phyloP scores from a whole-genome alignment of 257 asterid genomes.

The Cinchona pubescens region DNA sequence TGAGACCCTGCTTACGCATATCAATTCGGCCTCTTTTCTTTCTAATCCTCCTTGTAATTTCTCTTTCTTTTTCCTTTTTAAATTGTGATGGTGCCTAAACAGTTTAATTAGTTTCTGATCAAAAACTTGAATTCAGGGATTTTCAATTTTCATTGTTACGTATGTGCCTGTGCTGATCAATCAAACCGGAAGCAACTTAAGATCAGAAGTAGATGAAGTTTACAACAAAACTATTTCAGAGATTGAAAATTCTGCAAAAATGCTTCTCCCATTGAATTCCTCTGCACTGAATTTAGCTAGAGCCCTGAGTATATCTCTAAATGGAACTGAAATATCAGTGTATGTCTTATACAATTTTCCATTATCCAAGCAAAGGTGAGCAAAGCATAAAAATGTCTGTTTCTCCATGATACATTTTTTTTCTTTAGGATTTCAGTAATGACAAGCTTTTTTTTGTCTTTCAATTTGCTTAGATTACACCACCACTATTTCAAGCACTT shows the following conservation, averaged over 20 bases:
- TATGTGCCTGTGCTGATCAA: slow-evolving; percentile 6
- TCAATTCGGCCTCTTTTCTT: slow-evolving; percentile 16
- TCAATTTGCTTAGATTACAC: slow-evolving; percentile 19
- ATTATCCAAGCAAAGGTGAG: slow-evolving; percentile 16
- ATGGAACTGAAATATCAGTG: slow-evolving; percentile 20
- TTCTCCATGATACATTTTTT: neutral
- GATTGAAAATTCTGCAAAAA: slow-evolving; percentile 14
- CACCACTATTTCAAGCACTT: slow-evolving; percentile 22
- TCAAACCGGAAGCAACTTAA: slow-evolving; percentile 2
- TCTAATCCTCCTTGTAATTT: slow-evolving; percentile 21
- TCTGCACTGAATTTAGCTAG: slow-evolving; percentile 25
- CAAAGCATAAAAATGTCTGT: neutral
- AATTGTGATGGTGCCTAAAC: neutral
- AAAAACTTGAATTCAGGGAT: slow-evolving; percentile 9
- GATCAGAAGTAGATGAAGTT: neutral
- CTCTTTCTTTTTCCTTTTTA: neutral
- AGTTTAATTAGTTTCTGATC: neutral
- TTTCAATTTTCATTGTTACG: slow-evolving; percentile 13
- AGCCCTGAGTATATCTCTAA: slow-evolving; percentile 14
- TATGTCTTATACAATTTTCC: too few relatives aligned
- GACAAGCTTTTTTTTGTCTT: neutral
- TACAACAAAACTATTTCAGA: slow-evolving; percentile 12
- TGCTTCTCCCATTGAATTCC: slow-evolving; percentile 19
- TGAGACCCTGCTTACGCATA: slow-evolving; percentile 9
- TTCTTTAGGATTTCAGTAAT: neutral